phyloP scores from a whole-genome alignment of 768 basidiomycete species.

The Termitomyces eurrhizus region DNA sequence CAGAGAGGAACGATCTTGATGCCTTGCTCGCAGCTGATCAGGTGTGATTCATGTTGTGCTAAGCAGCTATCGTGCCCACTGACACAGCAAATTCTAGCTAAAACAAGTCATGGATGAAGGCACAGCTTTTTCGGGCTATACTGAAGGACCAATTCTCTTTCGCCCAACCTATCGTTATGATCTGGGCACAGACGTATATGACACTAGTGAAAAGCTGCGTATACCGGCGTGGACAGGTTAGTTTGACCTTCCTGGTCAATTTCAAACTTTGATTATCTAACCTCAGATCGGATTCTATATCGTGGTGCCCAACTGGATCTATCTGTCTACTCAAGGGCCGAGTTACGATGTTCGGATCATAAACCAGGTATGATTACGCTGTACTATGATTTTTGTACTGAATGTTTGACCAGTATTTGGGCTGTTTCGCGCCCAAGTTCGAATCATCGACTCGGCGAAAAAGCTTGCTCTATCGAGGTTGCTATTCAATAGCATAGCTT shows the following conservation, averaged over 20 bases:
- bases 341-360: constrained; percentile 91
- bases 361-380: constrained; percentile 61
- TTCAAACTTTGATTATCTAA: not conserved
- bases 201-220: constrained; percentile 93
- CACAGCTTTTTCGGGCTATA: constrained; percentile 78
- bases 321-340: constrained; percentile 76
- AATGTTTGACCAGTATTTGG: constrained; percentile 64
- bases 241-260: constrained; percentile 10
- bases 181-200: constrained; percentile 78
- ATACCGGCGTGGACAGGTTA: constrained; percentile 97
- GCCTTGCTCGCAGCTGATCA: constrained; percentile 81
- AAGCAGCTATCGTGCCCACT: not conserved
- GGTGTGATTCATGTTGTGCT: constrained; percentile 37
- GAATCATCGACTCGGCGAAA: constrained; percentile 75
- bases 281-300: constrained; percentile 86
- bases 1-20: constrained; percentile 63
- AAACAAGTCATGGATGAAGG: constrained; percentile 64
- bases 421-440: constrained; percentile 72
- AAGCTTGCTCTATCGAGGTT: constrained; percentile 65
- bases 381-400: not conserved
- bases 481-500: constrained; percentile 60
- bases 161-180: constrained; percentile 94
- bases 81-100: constrained; percentile 43
- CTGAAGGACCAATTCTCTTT: constrained; percentile 90
- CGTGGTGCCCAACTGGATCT: constrained; percentile 71